Conservation (phyloP, 2,329 filamentous ascomycete genomes). For the Madurella fahalii region DNA sequence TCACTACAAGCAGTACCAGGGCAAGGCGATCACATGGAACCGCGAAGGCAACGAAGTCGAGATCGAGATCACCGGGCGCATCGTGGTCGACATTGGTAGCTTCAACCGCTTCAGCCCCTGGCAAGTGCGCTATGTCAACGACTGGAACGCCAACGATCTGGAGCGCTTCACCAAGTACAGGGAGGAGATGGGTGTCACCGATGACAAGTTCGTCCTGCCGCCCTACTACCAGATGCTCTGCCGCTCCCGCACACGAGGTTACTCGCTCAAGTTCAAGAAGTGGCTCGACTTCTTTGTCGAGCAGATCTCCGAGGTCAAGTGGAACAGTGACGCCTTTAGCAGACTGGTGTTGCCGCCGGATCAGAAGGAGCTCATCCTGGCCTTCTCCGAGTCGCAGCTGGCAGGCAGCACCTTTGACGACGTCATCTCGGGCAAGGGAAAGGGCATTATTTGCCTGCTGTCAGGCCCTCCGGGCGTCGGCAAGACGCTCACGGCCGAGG, state of each 20-base stretch:
- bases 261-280: slow-evolving; percentile 44
- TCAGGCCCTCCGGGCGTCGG: slow-evolving; percentile 47
- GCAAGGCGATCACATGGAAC: slow-evolving; percentile 36
- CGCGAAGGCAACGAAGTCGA: slow-evolving; percentile 32
- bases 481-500: slow-evolving; percentile 47
- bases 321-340: slow-evolving; percentile 46
- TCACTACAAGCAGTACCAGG: slow-evolving; percentile 44
- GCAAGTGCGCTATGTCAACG: slow-evolving; percentile 28
- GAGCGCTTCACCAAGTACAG: slow-evolving; percentile 28
- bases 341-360: slow-evolving; percentile 46
- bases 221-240: slow-evolving; percentile 34
- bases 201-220: slow-evolving; percentile 25
- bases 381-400: slow-evolving; percentile 47
- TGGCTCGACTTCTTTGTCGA: slow-evolving; percentile 50
- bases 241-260: slow-evolving; percentile 40
- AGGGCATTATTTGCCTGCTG: slow-evolving; percentile 47
- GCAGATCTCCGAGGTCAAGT: slow-evolving; percentile 41
- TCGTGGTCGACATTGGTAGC: slow-evolving; percentile 37
- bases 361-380: slow-evolving; percentile 49
- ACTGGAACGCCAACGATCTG: slow-evolving; percentile 34
- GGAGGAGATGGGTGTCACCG: slow-evolving; percentile 18
- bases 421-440: slow-evolving; percentile 49
- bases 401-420: slow-evolving; percentile 45
- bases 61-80: slow-evolving; percentile 33
- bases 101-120: slow-evolving; percentile 36